Evolutionary conservation across 805 yeast species (phyloP).

Genomic region (Pichia exigua): DNA sequence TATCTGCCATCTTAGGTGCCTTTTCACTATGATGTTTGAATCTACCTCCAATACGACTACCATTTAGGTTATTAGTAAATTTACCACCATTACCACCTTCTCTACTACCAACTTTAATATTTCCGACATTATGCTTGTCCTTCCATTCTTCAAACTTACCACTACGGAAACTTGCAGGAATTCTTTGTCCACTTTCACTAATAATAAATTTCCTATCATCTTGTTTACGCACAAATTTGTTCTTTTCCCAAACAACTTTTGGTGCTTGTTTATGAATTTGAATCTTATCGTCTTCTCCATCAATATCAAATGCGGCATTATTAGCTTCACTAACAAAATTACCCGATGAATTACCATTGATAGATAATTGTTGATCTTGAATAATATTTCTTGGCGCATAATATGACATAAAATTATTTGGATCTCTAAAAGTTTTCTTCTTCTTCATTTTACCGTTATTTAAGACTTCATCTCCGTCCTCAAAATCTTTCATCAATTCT

Average conservation of each 20-base stretch:
- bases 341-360: conserved; percentile 39
- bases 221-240: conserved; percentile 75
- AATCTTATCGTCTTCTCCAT: conserved; percentile 58
- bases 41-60: conserved; percentile 35
- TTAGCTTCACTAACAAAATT: conserved; percentile 81
- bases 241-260: conserved; percentile 87
- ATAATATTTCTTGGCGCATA: conserved; percentile 70
- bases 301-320: conserved; percentile 80
- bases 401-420: conserved; percentile 75
- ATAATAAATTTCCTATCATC: conserved; percentile 85
- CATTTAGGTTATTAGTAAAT: conserved; percentile 29
- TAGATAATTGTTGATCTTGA: conserved; percentile 69
- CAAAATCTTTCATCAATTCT: conserved; percentile 41
- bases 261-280: conserved; percentile 58
- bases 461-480: conserved; percentile 41
- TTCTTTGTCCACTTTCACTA: conserved; percentile 88
- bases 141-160: conserved; percentile 95
- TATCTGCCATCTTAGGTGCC: conserved; percentile 91
- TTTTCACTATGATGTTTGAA: conserved; percentile 66
- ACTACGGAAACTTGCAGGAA: conserved; percentile 85
- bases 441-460: conserved; percentile 12
- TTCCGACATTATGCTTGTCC: conserved; percentile 51
- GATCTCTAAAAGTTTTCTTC: conserved; percentile 55
- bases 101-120: conserved; percentile 39
- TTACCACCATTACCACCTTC: conserved; percentile 21